Base-by-base conservation (phyloP, 1,284 basidiomycete genomes). In the Leccinum griseonigrum region DNA sequence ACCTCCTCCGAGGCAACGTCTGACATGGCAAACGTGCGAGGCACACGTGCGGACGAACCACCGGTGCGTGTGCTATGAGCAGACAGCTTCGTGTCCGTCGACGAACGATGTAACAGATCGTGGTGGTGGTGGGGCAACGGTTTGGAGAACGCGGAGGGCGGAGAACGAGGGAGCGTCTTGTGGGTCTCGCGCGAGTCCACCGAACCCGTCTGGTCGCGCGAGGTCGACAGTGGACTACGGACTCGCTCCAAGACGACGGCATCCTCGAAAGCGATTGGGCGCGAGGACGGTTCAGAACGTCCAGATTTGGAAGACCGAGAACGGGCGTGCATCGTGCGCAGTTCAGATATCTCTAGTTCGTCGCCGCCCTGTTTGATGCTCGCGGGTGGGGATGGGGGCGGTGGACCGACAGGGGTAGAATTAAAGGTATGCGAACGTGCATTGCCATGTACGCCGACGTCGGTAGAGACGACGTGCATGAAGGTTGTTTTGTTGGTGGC, bases 311-410 rank as follows among this genome's bases (percentile, higher is more conserved):
- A 57, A 10, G 57, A 57, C 62, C 70, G 34, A 63, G 66, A 55
- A 66, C 61, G 58, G 3, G 54, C 31, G 58, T 43, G 59, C 63
- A 63, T 56, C 29, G 50, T 11, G 53, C 54, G 55, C 61, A 54
- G 58, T 6, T 46, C 40, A 46, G 40, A 11, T 18, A 46, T 34
- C 54, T 60, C 63, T 0, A 22, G 0, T 8, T 73, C 71, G 52
- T 74, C 69, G 54, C 31, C 69, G 54, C 31, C 36, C 1, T 75
- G 74, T 60, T 83, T 83, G 32, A 83, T 76, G 69, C 85, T 87
- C 11, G 85, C 85, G 3, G 86, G 87, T 0, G 86, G 86, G 0
- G 85, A 88, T 4, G 87, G 87, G 1, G 86, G 87, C 0, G 85
- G 85, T 4, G 86, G 85, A 16, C 85, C 86, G 26, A 80, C 66